Evolutionary conservation across 176 grass and related monocot genomes (phyloP).

Genomic region (Aegilops longissima): DNA sequence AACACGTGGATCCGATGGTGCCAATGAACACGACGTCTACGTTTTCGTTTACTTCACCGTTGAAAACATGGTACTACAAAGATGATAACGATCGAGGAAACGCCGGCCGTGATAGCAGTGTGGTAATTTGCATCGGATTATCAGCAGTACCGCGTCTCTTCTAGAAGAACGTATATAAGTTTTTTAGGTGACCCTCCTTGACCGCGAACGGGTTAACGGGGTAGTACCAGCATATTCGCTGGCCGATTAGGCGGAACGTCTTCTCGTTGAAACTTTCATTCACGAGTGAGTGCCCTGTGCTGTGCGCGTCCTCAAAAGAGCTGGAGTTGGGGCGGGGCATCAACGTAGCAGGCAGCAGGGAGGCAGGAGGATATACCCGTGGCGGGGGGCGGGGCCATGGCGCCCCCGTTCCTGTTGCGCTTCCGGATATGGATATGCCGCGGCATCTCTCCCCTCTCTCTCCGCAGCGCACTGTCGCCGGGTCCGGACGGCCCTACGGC

Average conservation of each 20-base stretch:
- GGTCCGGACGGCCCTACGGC: neutral
- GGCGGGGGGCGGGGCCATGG: neutral
- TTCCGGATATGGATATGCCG: slow-evolving; percentile 34
- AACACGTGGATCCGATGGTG: neutral
- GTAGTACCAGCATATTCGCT: slow-evolving; percentile 1
- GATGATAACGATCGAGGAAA: neutral
- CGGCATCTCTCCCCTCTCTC: slow-evolving; percentile 15
- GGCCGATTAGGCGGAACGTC: neutral
- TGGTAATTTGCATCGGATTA: neutral
- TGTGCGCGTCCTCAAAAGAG: neutral
- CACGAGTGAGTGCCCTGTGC: too few relatives aligned
- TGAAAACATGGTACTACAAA: neutral
- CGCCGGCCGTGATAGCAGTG: too few relatives aligned
- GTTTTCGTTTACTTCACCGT: neutral
- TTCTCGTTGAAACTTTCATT: slow-evolving; percentile 6
- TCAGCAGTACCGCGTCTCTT: neutral
- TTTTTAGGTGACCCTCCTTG: neutral
- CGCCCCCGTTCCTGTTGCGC: neutral
- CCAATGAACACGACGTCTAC: neutral
- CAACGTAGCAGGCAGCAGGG: neutral
- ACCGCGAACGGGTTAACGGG: neutral
- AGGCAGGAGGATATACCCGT: neutral
- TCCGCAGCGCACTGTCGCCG: neutral
- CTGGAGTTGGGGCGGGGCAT: neutral
- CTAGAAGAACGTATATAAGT: neutral